Evolutionary conservation across 2,329 filamentous ascomycete species (phyloP).

Genomic region (Acephala macrosclerotiorum): DNA sequence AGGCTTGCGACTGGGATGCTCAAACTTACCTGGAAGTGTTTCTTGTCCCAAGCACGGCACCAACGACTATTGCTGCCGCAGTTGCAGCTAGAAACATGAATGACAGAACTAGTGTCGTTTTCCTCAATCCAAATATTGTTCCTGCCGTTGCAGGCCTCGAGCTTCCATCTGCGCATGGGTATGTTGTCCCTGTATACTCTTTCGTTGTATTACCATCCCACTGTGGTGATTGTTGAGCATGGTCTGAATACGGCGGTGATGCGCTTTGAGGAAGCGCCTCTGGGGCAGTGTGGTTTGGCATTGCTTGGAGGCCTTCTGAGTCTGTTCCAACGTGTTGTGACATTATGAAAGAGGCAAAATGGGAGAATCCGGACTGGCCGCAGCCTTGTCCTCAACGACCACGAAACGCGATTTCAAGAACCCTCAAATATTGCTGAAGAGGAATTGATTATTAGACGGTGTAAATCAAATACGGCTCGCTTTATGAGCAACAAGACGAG

Average conservation of each 20-base stretch:
- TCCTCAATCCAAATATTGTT: not conserved
- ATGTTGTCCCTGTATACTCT: not conserved
- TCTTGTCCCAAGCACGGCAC: not conserved
- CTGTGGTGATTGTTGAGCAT: not conserved
- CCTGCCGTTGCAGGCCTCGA: not conserved
- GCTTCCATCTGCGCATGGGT: not conserved
- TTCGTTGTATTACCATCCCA: not conserved
- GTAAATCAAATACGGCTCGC: too few species aligned
- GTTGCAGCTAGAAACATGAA: not conserved
- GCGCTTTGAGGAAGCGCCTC: not conserved
- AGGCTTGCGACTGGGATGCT: not conserved
- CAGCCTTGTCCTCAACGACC: too few species aligned
- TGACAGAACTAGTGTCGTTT: not conserved
- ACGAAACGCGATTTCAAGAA: too few species aligned
- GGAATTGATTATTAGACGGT: too few species aligned
- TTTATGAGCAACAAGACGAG: too few species aligned
- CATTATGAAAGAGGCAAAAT: not conserved
- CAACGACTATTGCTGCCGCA: not conserved
- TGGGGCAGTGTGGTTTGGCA: not conserved
- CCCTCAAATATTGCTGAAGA: too few species aligned
- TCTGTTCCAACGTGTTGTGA: not conserved
- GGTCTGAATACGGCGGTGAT: not conserved
- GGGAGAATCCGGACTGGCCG: not conserved
- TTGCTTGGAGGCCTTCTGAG: slow-evolving; percentile 2
- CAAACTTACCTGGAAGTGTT: not conserved